Evolutionary conservation across 495 filamentous ascomycete genomes (phyloP), one percentile per base, ranked within the genome.

Genomic region (Hypoxylon cercidicola): DNA sequence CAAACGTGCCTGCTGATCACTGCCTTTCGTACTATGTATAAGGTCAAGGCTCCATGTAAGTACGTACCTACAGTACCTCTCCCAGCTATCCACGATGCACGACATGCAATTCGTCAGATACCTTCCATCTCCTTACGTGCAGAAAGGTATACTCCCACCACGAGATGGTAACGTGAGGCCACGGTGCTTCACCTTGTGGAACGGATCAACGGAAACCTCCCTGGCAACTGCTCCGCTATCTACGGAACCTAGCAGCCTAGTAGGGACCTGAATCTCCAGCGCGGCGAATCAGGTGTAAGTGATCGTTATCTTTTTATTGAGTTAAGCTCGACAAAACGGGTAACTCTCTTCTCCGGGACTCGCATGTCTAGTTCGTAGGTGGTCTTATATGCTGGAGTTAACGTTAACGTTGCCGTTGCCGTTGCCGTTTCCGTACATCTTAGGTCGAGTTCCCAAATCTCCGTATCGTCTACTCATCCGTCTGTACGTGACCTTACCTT

Each of bases 1-100:
- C 9, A 64, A 58, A 64, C 54, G 65, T 68, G 60, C 65, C 65
- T 64, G 65, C 37, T 68, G 65, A 68, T 68, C 65, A 64, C 30
- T 32, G 30, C 30, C 30, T 32, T 32, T 43, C 35, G 48, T 59
- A 63, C 59, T 53, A 48, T 50, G 54, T 53, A 48, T 50, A 58
- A 40, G 13, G 45, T 16, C 9, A 25, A 4, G 6, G 5, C 12
- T n/a, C 18, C 45, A n/a, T 19, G 19, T 30, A 49, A 15, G 46
- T 49, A 49, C 37, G 37, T 40, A 40, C 37, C 37, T 16, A 40
- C 9, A 40, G 41, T 61, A 67, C 58, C 18, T 45, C 47, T 57
- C 25, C 51, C 46, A 50, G 40, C 12, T 43, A n/a, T 19, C 13
- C 8, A 10, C 2, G 18, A 25, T n/a, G 15, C 21, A 12, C 13